A percentile compares a stretch with the other conserved stretches of the same genome.
Conservation (phyloP, 805 yeast species). For the Saccharomycopsis selenospora region DNA sequence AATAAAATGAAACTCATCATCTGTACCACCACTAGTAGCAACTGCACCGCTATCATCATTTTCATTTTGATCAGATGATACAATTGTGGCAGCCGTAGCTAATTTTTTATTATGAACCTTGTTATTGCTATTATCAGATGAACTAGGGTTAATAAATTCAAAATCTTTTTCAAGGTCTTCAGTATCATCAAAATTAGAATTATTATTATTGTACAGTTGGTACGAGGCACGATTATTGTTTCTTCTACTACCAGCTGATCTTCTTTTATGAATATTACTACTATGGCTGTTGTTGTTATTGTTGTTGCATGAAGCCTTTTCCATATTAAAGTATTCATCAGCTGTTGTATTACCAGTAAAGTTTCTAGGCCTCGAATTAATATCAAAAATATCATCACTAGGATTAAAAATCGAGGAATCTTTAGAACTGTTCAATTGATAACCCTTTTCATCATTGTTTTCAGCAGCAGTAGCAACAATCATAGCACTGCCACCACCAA, state of each 20-base stretch:
- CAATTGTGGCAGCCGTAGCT: neutral
- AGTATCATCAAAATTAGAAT: constrained; percentile 10
- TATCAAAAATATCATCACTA: constrained; percentile 12
- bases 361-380: constrained; percentile 7
- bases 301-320: neutral
- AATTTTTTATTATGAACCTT: neutral
- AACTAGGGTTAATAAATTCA: constrained; percentile 14
- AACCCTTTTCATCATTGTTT: neutral
- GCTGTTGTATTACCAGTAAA: constrained; percentile 12
- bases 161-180: constrained; percentile 19
- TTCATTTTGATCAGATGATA: neutral
- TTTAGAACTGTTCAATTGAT: constrained; percentile 8
- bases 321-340: neutral
- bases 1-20: neutral
- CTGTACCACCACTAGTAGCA: neutral
- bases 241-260: neutral
- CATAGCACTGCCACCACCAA: neutral
- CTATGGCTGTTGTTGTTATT: neutral
- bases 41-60: neutral
- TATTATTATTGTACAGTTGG: neutral
- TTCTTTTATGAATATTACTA: neutral
- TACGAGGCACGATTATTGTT: constrained; percentile 1
- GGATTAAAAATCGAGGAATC: constrained; percentile 13
- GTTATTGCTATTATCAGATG: no score
- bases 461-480: neutral